phyloP scores from a whole-genome alignment of 352 stramenopile species.

The Globisporangium cylindrosporum region DNA sequence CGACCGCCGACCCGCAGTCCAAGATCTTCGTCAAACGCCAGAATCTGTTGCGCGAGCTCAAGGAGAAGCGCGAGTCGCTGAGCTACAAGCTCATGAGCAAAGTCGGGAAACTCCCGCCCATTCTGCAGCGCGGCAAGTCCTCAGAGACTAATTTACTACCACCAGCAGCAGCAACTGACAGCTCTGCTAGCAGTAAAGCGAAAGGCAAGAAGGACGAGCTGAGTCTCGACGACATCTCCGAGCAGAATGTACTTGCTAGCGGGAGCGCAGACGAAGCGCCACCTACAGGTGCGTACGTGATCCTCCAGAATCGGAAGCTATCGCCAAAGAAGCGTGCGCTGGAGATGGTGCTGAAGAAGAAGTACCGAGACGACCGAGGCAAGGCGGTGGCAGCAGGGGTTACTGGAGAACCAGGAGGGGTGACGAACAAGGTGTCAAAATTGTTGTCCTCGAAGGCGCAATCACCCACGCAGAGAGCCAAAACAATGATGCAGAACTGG shows the following conservation, averaged over 20 bases:
- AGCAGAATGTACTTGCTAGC: conserved; percentile 2
- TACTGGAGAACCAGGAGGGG: background rate
- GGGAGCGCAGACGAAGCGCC: conserved; percentile 19
- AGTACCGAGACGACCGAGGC: conserved; percentile 41
- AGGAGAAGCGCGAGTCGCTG: conserved; percentile 68
- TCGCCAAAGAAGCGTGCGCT: conserved; percentile 67
- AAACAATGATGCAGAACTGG: conserved; percentile 25
- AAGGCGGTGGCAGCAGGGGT: background rate
- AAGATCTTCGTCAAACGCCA: conserved; percentile 67
- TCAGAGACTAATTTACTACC: background rate
- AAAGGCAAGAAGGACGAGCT: background rate
- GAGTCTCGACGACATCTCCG: conserved; percentile 1
- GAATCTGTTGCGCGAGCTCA: conserved; percentile 67
- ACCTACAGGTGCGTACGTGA: conserved; percentile 47
- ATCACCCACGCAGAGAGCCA: conserved; percentile 24
- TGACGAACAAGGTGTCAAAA: background rate
- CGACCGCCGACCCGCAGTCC: conserved; percentile 43
- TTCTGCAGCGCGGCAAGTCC: conserved; percentile 33
- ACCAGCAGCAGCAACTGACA: background rate
- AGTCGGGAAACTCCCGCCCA: conserved; percentile 40
- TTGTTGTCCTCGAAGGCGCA: background rate
- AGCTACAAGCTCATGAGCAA: conserved; percentile 70
- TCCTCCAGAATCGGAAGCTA: conserved; percentile 65
- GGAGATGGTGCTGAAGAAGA: conserved; percentile 66
- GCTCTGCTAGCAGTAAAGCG: background rate